Evolutionary conservation across 2,329 filamentous ascomycete species (phyloP), one percentile per base, ranked within the genome.

Genomic region (Exophiala xenobiotica): DNA sequence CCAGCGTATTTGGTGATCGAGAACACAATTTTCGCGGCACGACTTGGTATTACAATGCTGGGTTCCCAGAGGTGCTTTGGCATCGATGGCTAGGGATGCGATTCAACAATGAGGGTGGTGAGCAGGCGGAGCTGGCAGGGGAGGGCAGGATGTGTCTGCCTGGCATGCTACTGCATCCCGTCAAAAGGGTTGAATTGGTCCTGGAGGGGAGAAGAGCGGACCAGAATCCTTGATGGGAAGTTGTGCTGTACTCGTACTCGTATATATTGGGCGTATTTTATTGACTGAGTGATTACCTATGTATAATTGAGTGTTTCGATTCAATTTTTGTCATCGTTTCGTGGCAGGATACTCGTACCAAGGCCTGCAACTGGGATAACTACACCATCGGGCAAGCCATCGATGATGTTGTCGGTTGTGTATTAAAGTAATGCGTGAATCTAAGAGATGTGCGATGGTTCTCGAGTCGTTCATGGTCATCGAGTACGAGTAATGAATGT

Each of bases 121-220:
- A 90, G 63, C 79, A 87, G 68, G 85, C 87, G 61, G 90, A 93
- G 70, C 68, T 80, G 55, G 78, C 78, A 3, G 84, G 86, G 12
- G 87, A 91, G 68, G 89, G 89, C 8, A 80, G 90, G 53, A 95
- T 96, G 90, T 96, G 91, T 71, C 73, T 96, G 33, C 90, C 90
- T 6, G 88, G 87, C 0, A 92, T 96, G 85, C 71, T 96, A 56
- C 71, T 96, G 58, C 91, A 96, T 77, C 91, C 91, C 0, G 80
- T 96, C 46, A 96, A 96, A 75, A 79, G 82, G 46, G 79, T 91
- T 4, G 81, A 86, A 35, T 64, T 77, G 65, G 64, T 75, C 20
- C 56, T 62, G 23, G 65, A 67, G 46, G 61, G 61, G 8, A 44
- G 50, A 41, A 51, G 53, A 43, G 58, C 53, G 9, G 58, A 60